A percentile compares a stretch with the other conserved stretches of the same genome.
Conservation (phyloP, 805 yeast genomes). For the Saccharomyces cerevisiae region DNA sequence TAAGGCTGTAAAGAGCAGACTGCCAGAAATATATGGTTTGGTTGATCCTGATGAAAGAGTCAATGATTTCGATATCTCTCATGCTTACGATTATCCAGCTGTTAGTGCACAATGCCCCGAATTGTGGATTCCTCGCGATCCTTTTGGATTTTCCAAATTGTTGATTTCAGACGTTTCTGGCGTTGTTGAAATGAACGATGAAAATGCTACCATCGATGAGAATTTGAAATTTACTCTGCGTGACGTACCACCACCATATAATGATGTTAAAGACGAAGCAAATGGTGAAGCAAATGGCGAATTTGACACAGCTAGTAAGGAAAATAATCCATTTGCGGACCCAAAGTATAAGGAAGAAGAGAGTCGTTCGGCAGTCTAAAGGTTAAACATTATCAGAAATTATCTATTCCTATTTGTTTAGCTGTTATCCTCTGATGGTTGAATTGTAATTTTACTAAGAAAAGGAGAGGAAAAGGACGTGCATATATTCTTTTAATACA, state of each 20-base stretch:
- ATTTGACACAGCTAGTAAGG: not conserved
- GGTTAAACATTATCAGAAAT: not conserved
- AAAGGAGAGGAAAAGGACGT: not conserved
- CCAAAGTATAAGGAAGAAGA: not conserved
- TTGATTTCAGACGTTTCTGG: conserved; percentile 50
- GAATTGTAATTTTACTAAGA: not conserved
- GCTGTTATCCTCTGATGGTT: not conserved
- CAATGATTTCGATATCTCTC: conserved; percentile 35
- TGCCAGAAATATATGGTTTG: conserved; percentile 55
- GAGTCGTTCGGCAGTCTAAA: not conserved
- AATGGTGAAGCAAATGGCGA: conserved; percentile 3
- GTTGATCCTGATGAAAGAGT: conserved; percentile 36
- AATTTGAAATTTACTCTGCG: conserved; percentile 41
- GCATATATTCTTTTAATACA: not conserved
- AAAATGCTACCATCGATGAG: conserved; percentile 50
- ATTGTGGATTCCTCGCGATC: conserved; percentile 91
- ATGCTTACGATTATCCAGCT: conserved; percentile 74
- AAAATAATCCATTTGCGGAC: conserved; percentile 3
- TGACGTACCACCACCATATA: conserved; percentile 42
- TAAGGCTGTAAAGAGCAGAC: conserved; percentile 39
- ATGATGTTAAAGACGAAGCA: conserved; percentile 8
- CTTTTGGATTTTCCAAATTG: conserved; percentile 64
- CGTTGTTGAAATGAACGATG: conserved; percentile 57
- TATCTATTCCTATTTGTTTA: not conserved
- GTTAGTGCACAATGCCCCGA: conserved; percentile 59